Evolutionary conservation across 2,329 filamentous ascomycete genomes (phyloP).

Genomic region (Whalleya microplaca): DNA sequence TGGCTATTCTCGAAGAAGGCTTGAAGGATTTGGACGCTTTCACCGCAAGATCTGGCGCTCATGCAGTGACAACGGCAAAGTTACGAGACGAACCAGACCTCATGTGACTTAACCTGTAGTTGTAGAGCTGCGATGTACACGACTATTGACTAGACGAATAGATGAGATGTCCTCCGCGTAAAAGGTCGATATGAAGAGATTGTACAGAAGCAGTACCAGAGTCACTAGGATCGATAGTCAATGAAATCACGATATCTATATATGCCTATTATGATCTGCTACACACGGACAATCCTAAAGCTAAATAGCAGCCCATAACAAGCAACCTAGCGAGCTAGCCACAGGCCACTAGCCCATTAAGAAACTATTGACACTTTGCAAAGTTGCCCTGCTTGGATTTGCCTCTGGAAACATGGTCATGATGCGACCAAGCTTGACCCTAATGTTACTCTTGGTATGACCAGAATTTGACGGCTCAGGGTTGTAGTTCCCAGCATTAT

Average conservation of each 20-base stretch:
- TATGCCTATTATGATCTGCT: not conserved
- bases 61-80: slow-evolving; percentile 9
- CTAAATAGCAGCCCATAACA: not conserved
- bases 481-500: slow-evolving; percentile 58
- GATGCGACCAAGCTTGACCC: slow-evolving; percentile 78
- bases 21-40: slow-evolving; percentile 32
- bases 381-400: slow-evolving; percentile 81
- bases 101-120: not conserved
- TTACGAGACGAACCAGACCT: not conserved
- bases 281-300: not conserved
- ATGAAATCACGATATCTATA: slow-evolving; percentile 3
- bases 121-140: not conserved
- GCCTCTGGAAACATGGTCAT: slow-evolving; percentile 77
- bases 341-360: slow-evolving; percentile 62
- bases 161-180: not conserved
- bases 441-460: slow-evolving; percentile 77
- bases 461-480: slow-evolving; percentile 12
- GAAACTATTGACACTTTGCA: slow-evolving; percentile 91
- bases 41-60: slow-evolving; percentile 23
- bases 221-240: not conserved
- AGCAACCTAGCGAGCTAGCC: not conserved
- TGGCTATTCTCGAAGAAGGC: slow-evolving; percentile 28
- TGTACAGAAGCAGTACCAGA: not conserved
- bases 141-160: not conserved
- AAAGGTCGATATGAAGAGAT: not conserved